Percentiles rank a stretch among this genome's conserved stretches.
These are phyloP conservation scores for Pythium utonaiense DNA, from an alignment of 352 stramenopile genomes.

Conservation along the genomic window DNA sequence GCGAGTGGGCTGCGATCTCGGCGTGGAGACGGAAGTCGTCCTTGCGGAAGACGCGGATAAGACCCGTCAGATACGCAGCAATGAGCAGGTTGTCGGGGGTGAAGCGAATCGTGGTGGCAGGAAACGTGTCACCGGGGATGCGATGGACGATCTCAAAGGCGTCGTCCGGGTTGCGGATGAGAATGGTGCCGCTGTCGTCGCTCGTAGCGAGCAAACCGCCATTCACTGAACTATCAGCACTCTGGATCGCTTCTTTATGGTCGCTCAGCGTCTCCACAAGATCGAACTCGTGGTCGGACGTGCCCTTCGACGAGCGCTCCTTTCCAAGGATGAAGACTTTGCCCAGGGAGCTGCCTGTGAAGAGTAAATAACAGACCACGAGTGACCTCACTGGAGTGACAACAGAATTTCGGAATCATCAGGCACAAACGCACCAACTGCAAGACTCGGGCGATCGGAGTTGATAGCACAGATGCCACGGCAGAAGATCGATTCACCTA, in stretches of 20 bases:
- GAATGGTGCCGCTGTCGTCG: constrained; percentile 55
- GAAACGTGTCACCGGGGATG: constrained; percentile 40
- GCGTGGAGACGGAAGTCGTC: constrained; percentile 47
- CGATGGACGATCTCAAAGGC: constrained; percentile 64
- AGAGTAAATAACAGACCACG: too few relatives aligned
- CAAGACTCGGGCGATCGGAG: constrained; percentile 38
- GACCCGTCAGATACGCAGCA: constrained; percentile 53
- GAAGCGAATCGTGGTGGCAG: constrained; percentile 52
- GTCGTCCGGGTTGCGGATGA: constrained; percentile 48
- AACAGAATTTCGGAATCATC: too few relatives aligned
- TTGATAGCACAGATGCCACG: constrained; percentile 58
- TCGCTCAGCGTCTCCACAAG: constrained; percentile 53
- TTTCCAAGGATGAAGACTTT: constrained; percentile 58
- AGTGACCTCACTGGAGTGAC: too few relatives aligned
- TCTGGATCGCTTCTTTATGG: constrained; percentile 55
- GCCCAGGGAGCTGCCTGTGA: constrained; percentile 48
- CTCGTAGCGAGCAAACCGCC: constrained; percentile 46
- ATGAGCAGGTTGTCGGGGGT: constrained; percentile 52
- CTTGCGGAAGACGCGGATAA: constrained; percentile 52
- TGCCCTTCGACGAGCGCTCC: constrained; percentile 45
- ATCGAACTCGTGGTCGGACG: constrained; percentile 46
- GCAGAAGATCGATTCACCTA: constrained; percentile 51
- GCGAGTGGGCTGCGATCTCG: constrained; percentile 66
- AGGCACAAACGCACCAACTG: constrained; percentile 47
- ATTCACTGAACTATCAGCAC: constrained; percentile 42